Percentiles rank a stretch among this genome's conserved stretches.
These are phyloP conservation scores for Acanthamoeba sp. DNA, from an alignment of 208 protist genomes.

Conservation along the genomic window DNA sequence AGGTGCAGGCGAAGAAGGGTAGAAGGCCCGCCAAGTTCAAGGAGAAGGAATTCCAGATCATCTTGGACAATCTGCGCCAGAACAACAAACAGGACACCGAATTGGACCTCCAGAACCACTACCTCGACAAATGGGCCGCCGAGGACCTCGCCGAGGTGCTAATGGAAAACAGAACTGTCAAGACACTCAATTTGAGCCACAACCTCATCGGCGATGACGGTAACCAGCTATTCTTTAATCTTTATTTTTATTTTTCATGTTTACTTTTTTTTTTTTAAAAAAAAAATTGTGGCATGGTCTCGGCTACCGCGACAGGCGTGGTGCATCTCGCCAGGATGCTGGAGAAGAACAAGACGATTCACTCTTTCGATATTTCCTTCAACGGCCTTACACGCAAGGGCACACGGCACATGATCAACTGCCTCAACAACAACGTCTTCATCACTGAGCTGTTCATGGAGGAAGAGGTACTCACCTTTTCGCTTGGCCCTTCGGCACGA, in stretches of 20 bases:
- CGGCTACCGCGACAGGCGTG: background rate
- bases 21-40: constrained; percentile 55
- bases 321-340: constrained; percentile 35
- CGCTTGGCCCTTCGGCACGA: too few species aligned
- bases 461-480: background rate
- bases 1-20: constrained; percentile 7
- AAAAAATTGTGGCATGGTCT: too few species aligned
- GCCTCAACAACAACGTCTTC: constrained; percentile 76
- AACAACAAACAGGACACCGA: constrained; percentile 68
- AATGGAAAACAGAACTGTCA: constrained; percentile 24
- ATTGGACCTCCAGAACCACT: constrained; percentile 49
- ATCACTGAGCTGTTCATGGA: constrained; percentile 66
- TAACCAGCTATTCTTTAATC: background rate
- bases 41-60: constrained; percentile 65
- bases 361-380: constrained; percentile 39
- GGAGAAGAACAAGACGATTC: constrained; percentile 74
- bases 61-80: constrained; percentile 53
- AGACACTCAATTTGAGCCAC: constrained; percentile 30
- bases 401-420: constrained; percentile 70
- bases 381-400: constrained; percentile 63
- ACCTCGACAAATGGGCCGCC: constrained; percentile 67
- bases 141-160: constrained; percentile 63
- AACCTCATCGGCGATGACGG: constrained; percentile 66
- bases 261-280: background rate
- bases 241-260: background rate